phyloP scores from a whole-genome alignment of 371 early-diverging fungal species.

The Mortierella sp. region DNA sequence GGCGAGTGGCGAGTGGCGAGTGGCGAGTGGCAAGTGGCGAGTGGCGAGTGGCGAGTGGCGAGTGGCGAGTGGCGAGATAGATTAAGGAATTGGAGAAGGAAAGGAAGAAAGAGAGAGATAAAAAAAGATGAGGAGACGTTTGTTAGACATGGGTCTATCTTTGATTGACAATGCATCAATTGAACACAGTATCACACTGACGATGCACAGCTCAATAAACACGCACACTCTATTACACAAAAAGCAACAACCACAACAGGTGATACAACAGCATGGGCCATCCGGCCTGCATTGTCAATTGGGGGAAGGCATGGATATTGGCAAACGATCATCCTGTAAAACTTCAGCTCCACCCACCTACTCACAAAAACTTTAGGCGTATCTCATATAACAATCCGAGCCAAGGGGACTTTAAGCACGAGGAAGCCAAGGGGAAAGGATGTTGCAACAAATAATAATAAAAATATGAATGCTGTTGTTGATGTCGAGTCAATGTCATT shows the following conservation, averaged over 20 bases:
- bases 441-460: neutral
- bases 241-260: neutral
- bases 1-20: neutral
- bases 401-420: slow-evolving; percentile 2
- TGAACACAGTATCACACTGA: neutral
- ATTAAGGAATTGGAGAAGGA: neutral
- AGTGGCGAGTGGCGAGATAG: neutral
- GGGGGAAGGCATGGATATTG: neutral
- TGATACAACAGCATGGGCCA: neutral
- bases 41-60: neutral
- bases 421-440: slow-evolving; percentile 2
- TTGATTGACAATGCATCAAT: neutral
- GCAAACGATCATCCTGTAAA: neutral
- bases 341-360: neutral
- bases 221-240: neutral
- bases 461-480: neutral
- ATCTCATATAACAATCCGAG: slow-evolving; percentile 18
- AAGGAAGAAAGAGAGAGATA: slow-evolving; percentile 5
- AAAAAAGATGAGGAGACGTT: neutral
- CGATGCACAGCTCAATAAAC: no score
- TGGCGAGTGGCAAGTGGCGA: neutral
- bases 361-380: neutral
- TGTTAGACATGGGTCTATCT: neutral
- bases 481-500: neutral
- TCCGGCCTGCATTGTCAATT: neutral